A percentile compares a stretch with the other conserved stretches of the same genome.
Conservation (phyloP, 2,329 filamentous ascomycete species). For the Pestalotiopsis sp. region DNA sequence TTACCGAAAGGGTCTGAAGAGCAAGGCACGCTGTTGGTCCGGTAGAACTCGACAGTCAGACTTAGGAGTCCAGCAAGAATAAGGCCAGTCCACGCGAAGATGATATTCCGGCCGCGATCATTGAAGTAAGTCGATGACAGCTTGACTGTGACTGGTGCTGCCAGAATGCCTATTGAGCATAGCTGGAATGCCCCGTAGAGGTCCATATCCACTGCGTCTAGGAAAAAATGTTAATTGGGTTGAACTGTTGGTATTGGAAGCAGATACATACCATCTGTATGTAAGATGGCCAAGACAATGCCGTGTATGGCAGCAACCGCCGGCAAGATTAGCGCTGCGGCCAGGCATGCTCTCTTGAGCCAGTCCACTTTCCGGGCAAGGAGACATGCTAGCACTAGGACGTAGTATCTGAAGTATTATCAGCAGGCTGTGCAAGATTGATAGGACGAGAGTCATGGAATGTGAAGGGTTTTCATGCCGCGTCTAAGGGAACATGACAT, state of each 20-base stretch:
- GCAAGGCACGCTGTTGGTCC: slow-evolving; percentile 49
- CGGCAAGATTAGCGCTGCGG: slow-evolving; percentile 4
- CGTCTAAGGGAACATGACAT: too few relatives aligned
- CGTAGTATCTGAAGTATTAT: slow-evolving; percentile 5
- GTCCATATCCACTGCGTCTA: slow-evolving; percentile 41
- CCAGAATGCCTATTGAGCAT: slow-evolving; percentile 67
- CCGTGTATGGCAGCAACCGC: slow-evolving; percentile 12
- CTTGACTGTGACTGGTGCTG: slow-evolving; percentile 64
- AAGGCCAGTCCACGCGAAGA: slow-evolving; percentile 68
- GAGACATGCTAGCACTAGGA: slow-evolving; percentile 7
- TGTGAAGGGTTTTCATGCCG: neutral
- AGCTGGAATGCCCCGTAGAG: slow-evolving; percentile 70
- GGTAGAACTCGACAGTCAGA: slow-evolving; percentile 67
- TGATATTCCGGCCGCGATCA: slow-evolving; percentile 64
- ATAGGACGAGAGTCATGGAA: neutral
- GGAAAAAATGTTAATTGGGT: neutral
- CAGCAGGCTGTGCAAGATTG: neutral
- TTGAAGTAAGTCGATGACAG: slow-evolving; percentile 67
- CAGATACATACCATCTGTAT: slow-evolving; percentile 5
- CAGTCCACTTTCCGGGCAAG: slow-evolving; percentile 7
- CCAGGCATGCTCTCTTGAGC: slow-evolving; percentile 10
- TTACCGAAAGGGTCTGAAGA: slow-evolving; percentile 38
- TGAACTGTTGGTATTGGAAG: neutral
- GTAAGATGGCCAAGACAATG: slow-evolving; percentile 8
- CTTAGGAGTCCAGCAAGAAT: slow-evolving; percentile 63